Evolutionary conservation across 257 asterid genomes (phyloP).

Genomic region (Fraxinus pennsylvanica): DNA sequence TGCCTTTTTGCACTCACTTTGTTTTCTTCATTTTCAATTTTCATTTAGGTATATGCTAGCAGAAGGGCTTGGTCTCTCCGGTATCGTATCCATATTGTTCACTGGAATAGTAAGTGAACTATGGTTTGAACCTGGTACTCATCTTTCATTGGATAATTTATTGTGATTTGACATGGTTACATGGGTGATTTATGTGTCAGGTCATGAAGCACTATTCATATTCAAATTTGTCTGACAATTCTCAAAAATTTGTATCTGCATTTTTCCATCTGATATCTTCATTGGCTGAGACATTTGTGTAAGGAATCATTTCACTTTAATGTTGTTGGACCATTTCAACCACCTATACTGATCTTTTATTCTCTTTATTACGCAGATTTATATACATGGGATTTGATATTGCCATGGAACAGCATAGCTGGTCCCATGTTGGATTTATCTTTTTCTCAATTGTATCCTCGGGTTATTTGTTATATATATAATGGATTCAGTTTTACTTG

Average conservation of each 20-base stretch:
- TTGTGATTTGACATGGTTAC: constrained; percentile 20
- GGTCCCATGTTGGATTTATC: constrained; percentile 98
- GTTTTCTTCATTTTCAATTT: constrained; percentile 29
- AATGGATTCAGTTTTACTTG: constrained; percentile 16
- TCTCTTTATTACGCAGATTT: constrained; percentile 59
- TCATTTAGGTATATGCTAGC: constrained; percentile 83
- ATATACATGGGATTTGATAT: constrained; percentile 98
- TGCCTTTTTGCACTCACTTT: constrained; percentile 21
- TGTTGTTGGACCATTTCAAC: constrained; percentile 9
- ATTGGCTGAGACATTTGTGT: constrained; percentile 96
- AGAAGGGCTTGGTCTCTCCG: constrained; percentile 98
- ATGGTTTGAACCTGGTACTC: constrained; percentile 20
- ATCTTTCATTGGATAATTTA: constrained; percentile 24
- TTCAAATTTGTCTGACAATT: constrained; percentile 89
- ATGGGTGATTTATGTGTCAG: constrained; percentile 42
- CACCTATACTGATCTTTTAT: constrained; percentile 26
- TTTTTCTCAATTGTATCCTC: constrained; percentile 98
- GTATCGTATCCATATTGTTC: constrained; percentile 92
- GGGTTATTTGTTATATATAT: constrained; percentile 6
- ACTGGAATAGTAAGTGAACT: constrained; percentile 89
- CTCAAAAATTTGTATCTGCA: constrained; percentile 95
- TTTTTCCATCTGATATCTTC: constrained; percentile 96
- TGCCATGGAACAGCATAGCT: constrained; percentile 97
- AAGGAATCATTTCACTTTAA: constrained; percentile 38
- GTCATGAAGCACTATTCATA: constrained; percentile 94